Percentiles rank a stretch among this genome's conserved stretches.
These are phyloP conservation scores for Apiotrichum brassicae DNA, from an alignment of 1,284 basidiomycete species.

Conservation along the genomic window DNA sequence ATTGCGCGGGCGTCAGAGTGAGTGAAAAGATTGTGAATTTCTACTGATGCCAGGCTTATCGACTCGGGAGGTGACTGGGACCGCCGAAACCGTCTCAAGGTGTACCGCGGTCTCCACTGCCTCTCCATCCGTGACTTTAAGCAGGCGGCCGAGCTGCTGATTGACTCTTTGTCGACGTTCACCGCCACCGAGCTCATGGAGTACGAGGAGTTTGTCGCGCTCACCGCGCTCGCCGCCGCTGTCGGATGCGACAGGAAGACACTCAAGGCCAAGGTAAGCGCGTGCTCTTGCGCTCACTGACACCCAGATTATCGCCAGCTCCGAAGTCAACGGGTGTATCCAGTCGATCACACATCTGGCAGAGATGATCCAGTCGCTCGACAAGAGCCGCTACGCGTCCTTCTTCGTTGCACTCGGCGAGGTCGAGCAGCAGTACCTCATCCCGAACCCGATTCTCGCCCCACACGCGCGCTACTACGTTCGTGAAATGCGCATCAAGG, in stretches of 20 bases:
- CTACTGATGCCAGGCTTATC: constrained; percentile 59
- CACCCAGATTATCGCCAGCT: constrained; percentile 51
- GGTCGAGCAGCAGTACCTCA: constrained; percentile 77
- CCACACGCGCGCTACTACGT: constrained; percentile 87
- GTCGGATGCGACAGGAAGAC: constrained; percentile 76
- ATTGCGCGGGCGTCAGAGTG: constrained; percentile 78
- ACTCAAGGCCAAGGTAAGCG: constrained; percentile 80
- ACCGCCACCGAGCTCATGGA: constrained; percentile 84
- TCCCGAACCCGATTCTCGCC: constrained; percentile 76
- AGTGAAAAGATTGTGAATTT: constrained; percentile 30
- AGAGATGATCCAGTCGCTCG: constrained; percentile 56
- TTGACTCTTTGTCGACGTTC: constrained; percentile 89
- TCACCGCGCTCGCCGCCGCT: constrained; percentile 75
- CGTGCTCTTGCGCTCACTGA: constrained; percentile 1
- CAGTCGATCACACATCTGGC: constrained; percentile 51
- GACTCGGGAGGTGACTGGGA: constrained; percentile 99
- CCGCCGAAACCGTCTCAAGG: constrained; percentile 89
- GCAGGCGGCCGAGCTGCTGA: constrained; percentile 68
- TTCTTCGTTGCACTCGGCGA: constrained; percentile 87
- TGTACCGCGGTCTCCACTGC: constrained; percentile 82
- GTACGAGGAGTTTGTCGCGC: constrained; percentile 85
- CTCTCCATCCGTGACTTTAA: constrained; percentile 72
- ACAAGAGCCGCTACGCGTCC: constrained; percentile 89
- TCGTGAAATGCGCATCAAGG: constrained; percentile 93
- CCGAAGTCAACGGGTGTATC: constrained; percentile 51